Conservation (phyloP, 768 basidiomycete species). For the Dacryopinax primogenitus region DNA sequence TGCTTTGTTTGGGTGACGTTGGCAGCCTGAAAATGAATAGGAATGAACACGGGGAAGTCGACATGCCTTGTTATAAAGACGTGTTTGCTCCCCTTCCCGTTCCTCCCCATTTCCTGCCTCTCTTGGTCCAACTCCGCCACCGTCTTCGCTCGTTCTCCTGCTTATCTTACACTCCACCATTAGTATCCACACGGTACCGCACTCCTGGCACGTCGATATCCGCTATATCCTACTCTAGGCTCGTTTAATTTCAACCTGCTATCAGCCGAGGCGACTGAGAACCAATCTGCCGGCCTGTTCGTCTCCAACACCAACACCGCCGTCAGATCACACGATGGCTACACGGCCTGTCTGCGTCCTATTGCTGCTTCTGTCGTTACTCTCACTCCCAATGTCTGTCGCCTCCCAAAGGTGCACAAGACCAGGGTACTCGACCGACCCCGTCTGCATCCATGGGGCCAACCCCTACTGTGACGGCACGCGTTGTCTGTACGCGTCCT, state of each 20-base stretch:
- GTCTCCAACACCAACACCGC: too few relatives aligned
- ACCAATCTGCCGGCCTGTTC: too few relatives aligned
- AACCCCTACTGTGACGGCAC: slow-evolving; percentile 3
- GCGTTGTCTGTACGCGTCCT: not conserved
- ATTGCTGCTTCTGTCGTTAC: not conserved
- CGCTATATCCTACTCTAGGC: not conserved
- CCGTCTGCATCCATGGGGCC: not conserved
- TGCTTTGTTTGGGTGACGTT: too few relatives aligned
- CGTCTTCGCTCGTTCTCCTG: not conserved
- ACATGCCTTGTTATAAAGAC: too few relatives aligned
- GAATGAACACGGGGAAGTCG: too few relatives aligned
- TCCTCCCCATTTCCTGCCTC: too few relatives aligned
- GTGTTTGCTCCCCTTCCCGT: too few relatives aligned
- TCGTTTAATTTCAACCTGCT: too few relatives aligned
- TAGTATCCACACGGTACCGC: not conserved
- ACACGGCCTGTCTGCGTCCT: not conserved
- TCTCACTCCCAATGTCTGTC: not conserved
- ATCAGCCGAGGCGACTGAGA: too few relatives aligned
- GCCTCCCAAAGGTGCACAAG: not conserved
- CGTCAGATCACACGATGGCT: too few relatives aligned
- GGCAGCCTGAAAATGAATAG: too few relatives aligned
- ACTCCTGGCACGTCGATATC: not conserved
- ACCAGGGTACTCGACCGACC: not conserved
- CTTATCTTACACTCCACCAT: not conserved
- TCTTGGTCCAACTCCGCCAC: not conserved